Percentiles rank a stretch among this genome's conserved stretches.
phyloP scores from a whole-genome alignment of 2,329 filamentous ascomycete genomes.

The Fusarium subtropicale region DNA sequence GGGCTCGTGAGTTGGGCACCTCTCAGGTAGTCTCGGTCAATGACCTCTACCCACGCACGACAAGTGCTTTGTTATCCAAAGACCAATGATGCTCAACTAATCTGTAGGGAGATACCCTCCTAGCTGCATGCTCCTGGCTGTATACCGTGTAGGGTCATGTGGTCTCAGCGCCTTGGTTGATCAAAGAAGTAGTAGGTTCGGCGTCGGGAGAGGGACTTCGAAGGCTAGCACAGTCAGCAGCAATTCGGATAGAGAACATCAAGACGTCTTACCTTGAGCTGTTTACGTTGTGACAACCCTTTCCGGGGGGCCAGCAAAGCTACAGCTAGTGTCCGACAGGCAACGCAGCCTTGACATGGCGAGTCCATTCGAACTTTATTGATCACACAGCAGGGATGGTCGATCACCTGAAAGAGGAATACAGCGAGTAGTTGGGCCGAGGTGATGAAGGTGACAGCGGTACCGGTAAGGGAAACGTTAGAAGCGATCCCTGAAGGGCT shows the following conservation, averaged over 20 bases:
- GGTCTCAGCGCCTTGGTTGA: background rate
- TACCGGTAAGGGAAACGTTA: no score
- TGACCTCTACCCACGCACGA: background rate
- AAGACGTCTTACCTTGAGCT: background rate
- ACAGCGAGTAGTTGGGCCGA: no score
- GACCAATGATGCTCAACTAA: background rate
- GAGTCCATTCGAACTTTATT: background rate
- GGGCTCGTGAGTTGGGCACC: background rate
- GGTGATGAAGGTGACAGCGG: no score
- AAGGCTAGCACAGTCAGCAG: background rate
- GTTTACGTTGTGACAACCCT: background rate
- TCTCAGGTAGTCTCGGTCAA: background rate
- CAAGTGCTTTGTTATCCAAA: background rate
- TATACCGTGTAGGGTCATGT: no score
- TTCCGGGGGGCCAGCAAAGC: background rate
- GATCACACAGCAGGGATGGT: background rate
- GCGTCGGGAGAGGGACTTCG: background rate
- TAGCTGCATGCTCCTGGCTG: accelerated
- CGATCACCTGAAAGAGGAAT: accelerated
- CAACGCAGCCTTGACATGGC: background rate
- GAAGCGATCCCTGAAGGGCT: no score
- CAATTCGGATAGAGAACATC: accelerated
- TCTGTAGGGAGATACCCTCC: background rate
- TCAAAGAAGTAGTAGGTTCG: background rate
- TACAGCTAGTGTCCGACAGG: background rate